phyloP scores from a whole-genome alignment of 129 eudicot genomes.

The Arctium minus region DNA sequence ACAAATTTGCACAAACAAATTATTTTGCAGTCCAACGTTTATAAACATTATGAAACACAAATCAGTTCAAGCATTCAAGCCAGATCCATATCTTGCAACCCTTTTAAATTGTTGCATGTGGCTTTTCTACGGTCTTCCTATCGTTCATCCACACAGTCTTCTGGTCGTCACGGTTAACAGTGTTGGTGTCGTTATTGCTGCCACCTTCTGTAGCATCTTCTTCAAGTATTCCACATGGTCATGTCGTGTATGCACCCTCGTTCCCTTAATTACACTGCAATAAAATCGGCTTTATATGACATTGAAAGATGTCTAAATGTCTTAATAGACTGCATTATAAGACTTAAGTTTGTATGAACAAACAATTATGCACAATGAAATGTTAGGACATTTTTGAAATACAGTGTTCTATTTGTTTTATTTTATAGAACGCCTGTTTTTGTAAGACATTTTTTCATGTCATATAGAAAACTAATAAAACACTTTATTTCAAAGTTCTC shows the following conservation, averaged over 20 bases:
- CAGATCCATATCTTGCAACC: conserved; percentile 79
- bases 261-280: not conserved
- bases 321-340: not conserved
- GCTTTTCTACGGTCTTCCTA: conserved; percentile 79
- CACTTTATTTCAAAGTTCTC: not conserved
- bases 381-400: not conserved
- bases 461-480: not conserved
- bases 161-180: conserved; percentile 72
- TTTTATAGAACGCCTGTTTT: not conserved
- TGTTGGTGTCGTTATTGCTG: conserved; percentile 46
- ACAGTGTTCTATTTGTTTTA: not conserved
- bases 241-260: conserved; percentile 38
- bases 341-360: not conserved
- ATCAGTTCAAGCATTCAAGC: conserved; percentile 69
- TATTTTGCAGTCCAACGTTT: conserved; percentile 67
- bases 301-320: not conserved
- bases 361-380: not conserved
- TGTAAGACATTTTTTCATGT: not conserved
- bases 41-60: conserved; percentile 39
- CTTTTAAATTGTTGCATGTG: conserved; percentile 74
- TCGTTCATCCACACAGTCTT: conserved; percentile 56
- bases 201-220: conserved; percentile 47
- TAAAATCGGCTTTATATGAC: not conserved
- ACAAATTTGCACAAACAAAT: not conserved
- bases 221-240: conserved; percentile 42